Evolutionary conservation across 1,284 basidiomycete species (phyloP), one percentile per base, ranked within the genome.

Genomic region (Sporisorium exsertum): DNA sequence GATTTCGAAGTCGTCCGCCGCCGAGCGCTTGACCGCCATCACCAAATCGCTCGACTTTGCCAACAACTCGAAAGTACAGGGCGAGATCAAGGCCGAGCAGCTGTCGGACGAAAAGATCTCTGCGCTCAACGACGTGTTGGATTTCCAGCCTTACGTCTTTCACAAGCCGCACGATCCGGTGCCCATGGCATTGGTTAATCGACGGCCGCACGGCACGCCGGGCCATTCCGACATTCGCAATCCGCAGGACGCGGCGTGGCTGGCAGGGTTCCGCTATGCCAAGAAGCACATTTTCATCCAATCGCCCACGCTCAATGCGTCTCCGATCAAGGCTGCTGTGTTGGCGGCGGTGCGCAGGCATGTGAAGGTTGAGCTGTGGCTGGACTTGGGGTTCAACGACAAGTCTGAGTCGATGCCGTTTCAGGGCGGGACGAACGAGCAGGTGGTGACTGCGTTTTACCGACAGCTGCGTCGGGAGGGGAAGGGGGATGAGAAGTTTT

Each of bases 391-490:
- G 13, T 85, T 86, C 65, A 86, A 86, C 64, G 84, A 86, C 72
- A 85, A 84, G 80, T 91, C 91, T 55, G 91, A 92, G 83, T 88
- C 87, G 72, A 89, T 93, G 63, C 92, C 92, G 0, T 90, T 90
- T 83, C 92, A 93, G 84, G 92, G 92, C 18, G 92, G 92, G 0
- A 93, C 91, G 20, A 93, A 93, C 83, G 91, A 92, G 80, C 89
- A 91, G 84, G 91, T 93, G 16, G 90, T 90, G 26, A 88, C 90
- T 64, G 87, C 87, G 35, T 89, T 93, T 87, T 93, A 90, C 86
- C 58, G 78, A 13, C 68, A 79, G 29, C 65, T 85, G 4, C 58
- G 79, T 1, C 57, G 74, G 10, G 82, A 85, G 45, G 81, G 80
- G 18, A 81, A 78, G 46, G 83, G 82, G 6, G 69, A 78, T 58